A percentile compares a stretch with the other conserved stretches of the same genome.
These are phyloP conservation scores for Ogataea parapolymorpha DNA, from an alignment of 805 yeast species.

Conservation along the genomic window DNA sequence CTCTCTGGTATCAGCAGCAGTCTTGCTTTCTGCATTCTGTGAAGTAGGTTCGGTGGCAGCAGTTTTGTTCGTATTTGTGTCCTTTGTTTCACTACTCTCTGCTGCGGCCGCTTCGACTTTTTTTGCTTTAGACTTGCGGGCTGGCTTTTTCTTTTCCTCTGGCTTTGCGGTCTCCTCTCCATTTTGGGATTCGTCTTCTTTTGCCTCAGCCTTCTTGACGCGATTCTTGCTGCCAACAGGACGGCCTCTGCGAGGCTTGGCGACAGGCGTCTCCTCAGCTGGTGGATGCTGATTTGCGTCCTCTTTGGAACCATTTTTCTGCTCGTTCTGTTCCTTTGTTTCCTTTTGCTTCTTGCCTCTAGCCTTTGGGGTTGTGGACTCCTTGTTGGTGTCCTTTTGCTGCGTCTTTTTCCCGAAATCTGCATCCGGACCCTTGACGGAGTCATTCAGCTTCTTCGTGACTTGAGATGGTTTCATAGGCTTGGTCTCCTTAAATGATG, in stretches of 20 bases:
- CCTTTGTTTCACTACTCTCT: not conserved
- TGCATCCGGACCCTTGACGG: constrained; percentile 1
- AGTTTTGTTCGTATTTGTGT: not conserved
- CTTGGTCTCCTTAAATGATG: constrained; percentile 6
- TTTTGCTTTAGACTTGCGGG: constrained; percentile 3
- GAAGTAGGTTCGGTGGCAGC: not conserved
- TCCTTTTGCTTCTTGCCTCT: not conserved
- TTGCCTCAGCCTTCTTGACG: not conserved
- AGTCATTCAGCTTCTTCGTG: constrained; percentile 13
- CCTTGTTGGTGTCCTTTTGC: not conserved
- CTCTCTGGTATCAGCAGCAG: too few relatives aligned
- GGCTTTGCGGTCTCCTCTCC: not conserved
- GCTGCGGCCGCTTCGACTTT: not conserved
- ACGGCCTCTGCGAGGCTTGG: constrained; percentile 5
- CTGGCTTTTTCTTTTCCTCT: constrained; percentile 1
- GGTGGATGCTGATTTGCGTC: constrained; percentile 18
- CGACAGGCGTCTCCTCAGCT: constrained; percentile 29
- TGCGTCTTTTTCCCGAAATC: not conserved
- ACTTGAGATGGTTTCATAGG: constrained; percentile 17
- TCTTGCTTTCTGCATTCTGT: not conserved
- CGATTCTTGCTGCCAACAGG: constrained; percentile 5
- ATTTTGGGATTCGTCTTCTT: not conserved
- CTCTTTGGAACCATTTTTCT: constrained; percentile 5
- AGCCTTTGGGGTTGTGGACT: not conserved
- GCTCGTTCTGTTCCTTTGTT: not conserved